These are phyloP conservation scores for Exophiala sp. DNA, from an alignment of 2,329 filamentous ascomycete species.

Conservation along the genomic window DNA sequence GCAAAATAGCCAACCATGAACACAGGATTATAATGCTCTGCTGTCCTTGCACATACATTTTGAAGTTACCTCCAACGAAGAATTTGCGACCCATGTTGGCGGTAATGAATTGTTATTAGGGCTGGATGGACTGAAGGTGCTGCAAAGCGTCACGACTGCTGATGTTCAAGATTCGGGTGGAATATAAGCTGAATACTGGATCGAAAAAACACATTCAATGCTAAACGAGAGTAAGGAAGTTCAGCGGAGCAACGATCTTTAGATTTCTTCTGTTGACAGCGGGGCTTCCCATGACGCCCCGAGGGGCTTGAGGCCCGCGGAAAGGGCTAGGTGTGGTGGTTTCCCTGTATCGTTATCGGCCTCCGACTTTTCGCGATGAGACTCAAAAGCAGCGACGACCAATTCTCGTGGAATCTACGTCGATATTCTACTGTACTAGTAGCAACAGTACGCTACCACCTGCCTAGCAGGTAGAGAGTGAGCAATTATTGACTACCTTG, in stretches of 20 bases:
- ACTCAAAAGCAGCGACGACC: neutral
- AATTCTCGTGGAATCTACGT: too few species aligned
- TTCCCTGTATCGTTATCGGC: constrained; percentile 12
- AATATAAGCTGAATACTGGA: neutral
- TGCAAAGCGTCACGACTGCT: neutral
- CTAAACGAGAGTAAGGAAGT: constrained; percentile 2
- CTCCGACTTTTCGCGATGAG: constrained; percentile 10
- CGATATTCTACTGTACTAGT: too few species aligned
- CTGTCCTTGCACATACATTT: constrained; percentile 65
- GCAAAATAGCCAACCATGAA: neutral
- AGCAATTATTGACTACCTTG: too few species aligned
- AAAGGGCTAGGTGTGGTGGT: constrained; percentile 10
- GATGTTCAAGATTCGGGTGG: neutral
- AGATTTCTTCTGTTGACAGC: constrained; percentile 20
- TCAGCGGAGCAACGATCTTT: constrained; percentile 4
- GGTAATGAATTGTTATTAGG: constrained; percentile 3
- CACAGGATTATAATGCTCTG: neutral
- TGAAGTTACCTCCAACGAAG: constrained; percentile 99
- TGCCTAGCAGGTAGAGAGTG: too few species aligned
- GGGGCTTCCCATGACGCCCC: constrained; percentile 19
- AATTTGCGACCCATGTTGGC: constrained; percentile 88
- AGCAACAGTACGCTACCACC: too few species aligned
- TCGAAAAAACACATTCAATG: neutral
- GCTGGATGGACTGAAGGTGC: neutral
- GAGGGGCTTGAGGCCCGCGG: constrained; percentile 1